These are phyloP conservation scores for Tulasnella sp. DNA, from an alignment of 768 basidiomycete genomes.

Conservation along the genomic window DNA sequence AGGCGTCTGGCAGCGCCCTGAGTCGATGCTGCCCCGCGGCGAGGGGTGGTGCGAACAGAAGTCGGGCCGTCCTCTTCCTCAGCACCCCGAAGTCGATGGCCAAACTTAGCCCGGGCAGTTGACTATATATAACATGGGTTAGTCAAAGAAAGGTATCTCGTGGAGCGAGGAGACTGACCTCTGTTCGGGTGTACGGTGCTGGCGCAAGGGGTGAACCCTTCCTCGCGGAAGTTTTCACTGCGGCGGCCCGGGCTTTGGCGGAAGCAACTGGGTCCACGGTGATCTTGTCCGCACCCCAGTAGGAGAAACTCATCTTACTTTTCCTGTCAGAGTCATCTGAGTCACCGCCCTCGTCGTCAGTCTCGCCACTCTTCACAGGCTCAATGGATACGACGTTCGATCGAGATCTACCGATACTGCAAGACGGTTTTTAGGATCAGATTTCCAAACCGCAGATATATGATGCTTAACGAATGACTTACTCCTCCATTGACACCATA, in stretches of 20 bases:
- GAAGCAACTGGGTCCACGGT: constrained; percentile 61
- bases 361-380: constrained; percentile 46
- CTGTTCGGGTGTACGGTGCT: constrained; percentile 43
- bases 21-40: constrained; percentile 38
- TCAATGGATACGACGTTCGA: constrained; percentile 42
- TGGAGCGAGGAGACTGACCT: constrained; percentile 15
- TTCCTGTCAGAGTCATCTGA: constrained; percentile 82
- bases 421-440: neutral
- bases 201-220: constrained; percentile 34
- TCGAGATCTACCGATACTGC: constrained; percentile 42
- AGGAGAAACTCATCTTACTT: constrained; percentile 90
- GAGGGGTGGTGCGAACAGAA: constrained; percentile 23
- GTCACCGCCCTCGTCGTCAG: constrained; percentile 46
- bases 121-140: constrained; percentile 43
- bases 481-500: constrained; percentile 88
- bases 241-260: constrained; percentile 6
- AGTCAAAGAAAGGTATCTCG: no score
- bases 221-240: constrained; percentile 35
- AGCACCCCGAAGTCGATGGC: constrained; percentile 62
- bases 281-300: constrained; percentile 87
- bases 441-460: neutral
- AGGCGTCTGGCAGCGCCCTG: constrained; percentile 6
- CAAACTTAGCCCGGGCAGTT: constrained; percentile 89
- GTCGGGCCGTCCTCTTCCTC: constrained; percentile 32
- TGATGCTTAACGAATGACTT: constrained; percentile 29